Evolutionary conservation across 2,329 filamentous ascomycete species (phyloP).

Genomic region (Aspergillus aculeatinus): DNA sequence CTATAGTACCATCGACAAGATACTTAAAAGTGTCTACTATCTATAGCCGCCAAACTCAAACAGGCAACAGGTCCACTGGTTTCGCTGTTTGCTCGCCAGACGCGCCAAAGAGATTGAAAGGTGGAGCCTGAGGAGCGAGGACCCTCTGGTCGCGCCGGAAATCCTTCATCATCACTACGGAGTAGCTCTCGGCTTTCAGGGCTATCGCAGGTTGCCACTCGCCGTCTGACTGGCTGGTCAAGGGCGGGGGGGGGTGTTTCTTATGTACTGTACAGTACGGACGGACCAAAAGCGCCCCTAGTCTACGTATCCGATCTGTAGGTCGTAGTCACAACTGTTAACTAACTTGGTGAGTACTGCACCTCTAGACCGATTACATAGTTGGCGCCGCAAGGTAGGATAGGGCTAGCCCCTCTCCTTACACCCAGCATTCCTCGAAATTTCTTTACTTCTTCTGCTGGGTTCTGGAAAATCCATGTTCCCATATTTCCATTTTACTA

Average conservation of each 20-base stretch:
- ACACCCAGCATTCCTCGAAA: constrained; percentile 9
- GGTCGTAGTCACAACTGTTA: too few relatives aligned
- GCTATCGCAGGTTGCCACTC: not conserved
- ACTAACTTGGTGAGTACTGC: too few relatives aligned
- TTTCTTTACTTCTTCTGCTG: constrained; percentile 17
- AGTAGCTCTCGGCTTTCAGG: not conserved
- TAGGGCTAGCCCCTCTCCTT: not conserved
- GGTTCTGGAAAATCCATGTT: constrained; percentile 13
- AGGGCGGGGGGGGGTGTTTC: not conserved
- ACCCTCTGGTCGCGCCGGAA: not conserved
- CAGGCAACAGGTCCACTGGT: not conserved
- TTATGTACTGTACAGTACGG: not conserved
- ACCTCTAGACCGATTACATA: constrained; percentile 4
- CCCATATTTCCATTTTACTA: not conserved
- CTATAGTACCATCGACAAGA: too few relatives aligned
- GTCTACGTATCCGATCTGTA: too few relatives aligned
- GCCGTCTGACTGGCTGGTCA: constrained; percentile 5
- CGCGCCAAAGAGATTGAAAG: not conserved
- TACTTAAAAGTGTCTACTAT: not conserved
- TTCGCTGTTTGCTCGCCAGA: not conserved
- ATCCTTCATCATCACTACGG: not conserved
- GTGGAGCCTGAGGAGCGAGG: not conserved
- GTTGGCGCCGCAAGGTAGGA: not conserved
- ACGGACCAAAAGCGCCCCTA: constrained; percentile 7
- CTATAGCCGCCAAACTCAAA: constrained; percentile 5